Base-by-base conservation (phyloP, 2,329 filamentous ascomycete genomes). In the Cercospora sojina region DNA sequence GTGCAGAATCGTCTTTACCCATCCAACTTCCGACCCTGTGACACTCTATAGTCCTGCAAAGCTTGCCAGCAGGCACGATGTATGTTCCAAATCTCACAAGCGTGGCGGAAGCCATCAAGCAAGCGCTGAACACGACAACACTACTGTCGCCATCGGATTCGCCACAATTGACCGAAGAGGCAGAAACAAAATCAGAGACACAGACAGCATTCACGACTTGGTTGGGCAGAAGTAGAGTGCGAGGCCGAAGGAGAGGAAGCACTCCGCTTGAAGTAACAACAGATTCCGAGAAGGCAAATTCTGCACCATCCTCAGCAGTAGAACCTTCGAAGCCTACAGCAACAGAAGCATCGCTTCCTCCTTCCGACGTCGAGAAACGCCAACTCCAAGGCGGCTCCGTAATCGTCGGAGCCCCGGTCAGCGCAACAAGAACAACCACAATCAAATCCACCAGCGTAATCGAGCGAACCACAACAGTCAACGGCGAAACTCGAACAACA, bases 61-160 rank as follows among this genome's bases (percentile, higher is more conserved):
- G 5, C n/a, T 31, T 32, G 25, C 27, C 38, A 23, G 18, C n/a
- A 29, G 47, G 35, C 60, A 70, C 9, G 5, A 72, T 72, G 70
- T 59, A 69, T 41, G 65, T 72, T 18, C 70, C 70, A 25, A 63
- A 71, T 41, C 56, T 71, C 5, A 58, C 59, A n/a, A 66, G 69
- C 12, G 60, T 68, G 20, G 41, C 49, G 32, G 63, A 67, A 31
- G 64, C 69, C 41, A 64, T 64, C 3, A 61, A 68, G 47, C 41
- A 59, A 51, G 55, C 41, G 1, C 58, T 53, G 5, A 51, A 53
- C 23, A 55, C 62, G n/a, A 62, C 58, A 5, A 68, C 62, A 10
- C 18, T 20, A 18, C 56, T 31, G 5, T 5, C 53, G 4, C 1
- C 29, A 43, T 41, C 49, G 2, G 0, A 20, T 70, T 57, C 65